These are phyloP conservation scores for Candida endomychidarum DNA, from an alignment of 805 yeast species.

Conservation along the genomic window DNA sequence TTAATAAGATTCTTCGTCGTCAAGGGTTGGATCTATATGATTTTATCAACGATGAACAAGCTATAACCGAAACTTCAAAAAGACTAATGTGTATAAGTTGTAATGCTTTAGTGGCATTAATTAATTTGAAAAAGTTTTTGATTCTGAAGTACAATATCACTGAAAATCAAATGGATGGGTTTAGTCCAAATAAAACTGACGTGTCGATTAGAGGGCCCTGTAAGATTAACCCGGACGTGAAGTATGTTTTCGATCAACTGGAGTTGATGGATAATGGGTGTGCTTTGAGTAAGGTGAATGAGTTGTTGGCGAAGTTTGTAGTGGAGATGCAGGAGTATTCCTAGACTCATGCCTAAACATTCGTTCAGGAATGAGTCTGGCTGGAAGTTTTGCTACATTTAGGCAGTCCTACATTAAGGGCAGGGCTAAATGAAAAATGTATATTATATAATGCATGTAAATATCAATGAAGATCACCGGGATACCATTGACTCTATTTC, in stretches of 20 bases:
- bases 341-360: no score
- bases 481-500: constrained; percentile 1
- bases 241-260: constrained; percentile 10
- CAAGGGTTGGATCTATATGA: constrained; percentile 39
- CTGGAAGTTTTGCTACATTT: no score
- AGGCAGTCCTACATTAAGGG: no score
- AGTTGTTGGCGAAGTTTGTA: constrained; percentile 9
- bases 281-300: constrained; percentile 14
- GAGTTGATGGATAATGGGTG: constrained; percentile 5
- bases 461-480: no score
- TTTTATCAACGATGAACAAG: constrained; percentile 5
- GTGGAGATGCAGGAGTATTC: constrained; percentile 8
- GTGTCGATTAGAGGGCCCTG: constrained; percentile 34
- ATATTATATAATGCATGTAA: not conserved
- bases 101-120: constrained; percentile 2
- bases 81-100: constrained; percentile 3
- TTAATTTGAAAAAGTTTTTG: constrained; percentile 6
- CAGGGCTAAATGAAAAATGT: not conserved
- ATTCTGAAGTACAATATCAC: constrained; percentile 6
- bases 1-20: constrained; percentile 44
- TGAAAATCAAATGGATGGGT: constrained; percentile 22
- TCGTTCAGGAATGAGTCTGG: no score
- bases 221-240: constrained; percentile 14
- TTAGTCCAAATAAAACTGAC: constrained; percentile 29
- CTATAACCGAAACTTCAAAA: not conserved